Evolutionary conservation across 2,329 filamentous ascomycete species (phyloP), one percentile per base, ranked within the genome.

Genomic region (Sordariomycetes sp.): DNA sequence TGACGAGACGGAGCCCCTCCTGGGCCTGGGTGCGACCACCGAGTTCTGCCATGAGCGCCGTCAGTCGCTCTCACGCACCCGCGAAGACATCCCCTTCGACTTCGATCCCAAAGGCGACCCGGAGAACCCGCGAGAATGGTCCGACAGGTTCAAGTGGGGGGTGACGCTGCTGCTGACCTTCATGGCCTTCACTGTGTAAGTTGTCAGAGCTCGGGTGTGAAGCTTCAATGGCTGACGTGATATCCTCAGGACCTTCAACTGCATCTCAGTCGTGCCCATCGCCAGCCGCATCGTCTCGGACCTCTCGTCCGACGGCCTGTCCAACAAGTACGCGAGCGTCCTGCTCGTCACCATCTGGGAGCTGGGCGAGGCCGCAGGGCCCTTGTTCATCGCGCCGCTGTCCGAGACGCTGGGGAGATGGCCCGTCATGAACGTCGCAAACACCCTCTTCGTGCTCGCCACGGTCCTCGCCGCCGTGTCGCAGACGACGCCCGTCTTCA

Each of bases 271-370:
- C 2, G 66, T 75, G 2, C 71, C 72, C 0, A 58, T 76, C 32
- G 70, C 72, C 6, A 57, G 54, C 24, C 57, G 54, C 30, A 75
- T 76, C 41, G 62, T 70, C 16, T 44, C 53, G 3, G 70, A 76
- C 37, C 58, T 66, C 31, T 35, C 35, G 8, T 11, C 17, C 31
- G 35, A 37, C 14, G 29, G n/a, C 50, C 61, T 37, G 8, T 45
- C 54, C 19, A 59, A 57, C 50, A 65, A 65, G 37, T 64, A 66
- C 0, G 58, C 68, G 12, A 64, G 59, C 43, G 68, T 72, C 25
- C 59, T 87, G 29, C 74, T 85, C 35, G 75, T 86, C 8, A 82
- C 79, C 1, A 75, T 84, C 39, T 81, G 80, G 65, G 72, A 86
- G 39, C 66, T 84, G 0, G 79, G 80, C 40, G 75, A 79, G 43